These are phyloP conservation scores for Phyllosticta ampelicida DNA, from an alignment of 2,329 filamentous ascomycete genomes.

Conservation along the genomic window DNA sequence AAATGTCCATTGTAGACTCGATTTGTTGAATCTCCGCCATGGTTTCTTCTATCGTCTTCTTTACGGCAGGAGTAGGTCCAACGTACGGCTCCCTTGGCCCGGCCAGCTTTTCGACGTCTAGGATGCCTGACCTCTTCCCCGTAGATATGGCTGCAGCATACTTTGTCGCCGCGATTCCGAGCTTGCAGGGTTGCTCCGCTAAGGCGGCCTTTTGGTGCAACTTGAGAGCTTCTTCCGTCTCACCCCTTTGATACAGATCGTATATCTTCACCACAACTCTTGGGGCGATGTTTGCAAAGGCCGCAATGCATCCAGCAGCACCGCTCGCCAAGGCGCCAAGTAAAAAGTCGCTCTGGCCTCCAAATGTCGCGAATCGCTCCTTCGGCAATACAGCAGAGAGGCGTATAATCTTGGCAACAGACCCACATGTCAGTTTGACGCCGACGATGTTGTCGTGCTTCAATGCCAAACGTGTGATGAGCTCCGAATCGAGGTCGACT, in stretches of 20 bases:
- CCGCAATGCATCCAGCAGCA: conserved; percentile 45
- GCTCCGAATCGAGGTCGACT: conserved; percentile 56
- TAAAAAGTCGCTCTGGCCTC: conserved; percentile 64
- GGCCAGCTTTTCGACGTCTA: conserved; percentile 45
- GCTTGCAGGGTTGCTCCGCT: conserved; percentile 55
- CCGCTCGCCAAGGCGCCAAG: conserved; percentile 44
- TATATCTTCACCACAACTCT: conserved; percentile 49
- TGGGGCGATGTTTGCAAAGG: conserved; percentile 48
- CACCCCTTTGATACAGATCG: conserved; percentile 48
- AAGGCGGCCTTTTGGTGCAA: conserved; percentile 53
- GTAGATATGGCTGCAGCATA: conserved; percentile 53
- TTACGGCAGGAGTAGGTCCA: conserved; percentile 18
- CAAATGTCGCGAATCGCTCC: conserved; percentile 54
- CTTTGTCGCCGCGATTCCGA: conserved; percentile 57
- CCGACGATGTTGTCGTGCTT: conserved; percentile 55
- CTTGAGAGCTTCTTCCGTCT: conserved; percentile 45
- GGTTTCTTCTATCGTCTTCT: background rate
- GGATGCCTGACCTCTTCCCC: conserved; percentile 49
- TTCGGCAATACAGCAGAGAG: conserved; percentile 42
- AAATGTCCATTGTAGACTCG: conserved; percentile 2
- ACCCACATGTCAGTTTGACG: conserved; percentile 63
- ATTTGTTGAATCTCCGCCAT: conserved; percentile 7
- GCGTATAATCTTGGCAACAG: conserved; percentile 59
- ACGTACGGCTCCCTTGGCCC: conserved; percentile 53
- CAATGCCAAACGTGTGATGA: conserved; percentile 46